Percentiles rank a stretch among this genome's conserved stretches.
These are phyloP conservation scores for Neopestalotiopsis sp. DNA, from an alignment of 2,329 filamentous ascomycete genomes.

Conservation along the genomic window DNA sequence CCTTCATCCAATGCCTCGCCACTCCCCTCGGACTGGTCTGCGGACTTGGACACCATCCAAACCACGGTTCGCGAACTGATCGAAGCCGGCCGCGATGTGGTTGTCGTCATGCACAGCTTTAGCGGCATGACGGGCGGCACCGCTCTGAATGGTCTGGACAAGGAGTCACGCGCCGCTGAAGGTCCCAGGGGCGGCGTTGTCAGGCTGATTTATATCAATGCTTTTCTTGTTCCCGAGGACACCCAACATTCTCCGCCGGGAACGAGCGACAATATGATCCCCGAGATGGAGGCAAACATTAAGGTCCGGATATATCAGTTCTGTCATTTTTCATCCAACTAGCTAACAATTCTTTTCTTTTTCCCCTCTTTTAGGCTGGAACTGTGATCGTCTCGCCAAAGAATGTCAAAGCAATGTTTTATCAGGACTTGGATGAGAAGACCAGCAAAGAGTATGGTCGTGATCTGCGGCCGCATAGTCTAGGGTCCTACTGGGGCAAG, in stretches of 20 bases:
- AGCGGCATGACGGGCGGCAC: slow-evolving; percentile 31
- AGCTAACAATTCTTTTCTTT: background rate
- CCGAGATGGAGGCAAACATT: slow-evolving; percentile 6
- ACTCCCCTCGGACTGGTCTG: slow-evolving; percentile 25
- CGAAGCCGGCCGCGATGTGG: slow-evolving; percentile 23
- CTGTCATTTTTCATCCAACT: slow-evolving; percentile 9
- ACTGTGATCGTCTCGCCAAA: slow-evolving; percentile 24
- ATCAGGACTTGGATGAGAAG: slow-evolving; percentile 29
- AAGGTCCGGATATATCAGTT: slow-evolving; percentile 21
- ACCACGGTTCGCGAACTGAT: slow-evolving; percentile 22
- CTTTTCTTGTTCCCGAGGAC: slow-evolving; percentile 30
- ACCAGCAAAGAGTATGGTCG: slow-evolving; percentile 23
- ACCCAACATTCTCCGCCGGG: slow-evolving; percentile 28
- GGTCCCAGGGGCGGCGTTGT: slow-evolving; percentile 27
- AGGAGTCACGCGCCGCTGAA: slow-evolving; percentile 20
- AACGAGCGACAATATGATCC: slow-evolving; percentile 6
- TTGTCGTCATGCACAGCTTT: slow-evolving; percentile 30
- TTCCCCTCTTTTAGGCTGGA: slow-evolving; percentile 20
- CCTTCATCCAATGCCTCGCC: slow-evolving; percentile 26
- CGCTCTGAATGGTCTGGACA: slow-evolving; percentile 28
- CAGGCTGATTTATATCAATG: slow-evolving; percentile 28
- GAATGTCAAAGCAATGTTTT: slow-evolving; percentile 30
- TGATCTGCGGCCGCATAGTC: slow-evolving; percentile 28
- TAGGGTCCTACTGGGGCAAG: slow-evolving; percentile 27
- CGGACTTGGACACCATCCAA: slow-evolving; percentile 25